These are phyloP conservation scores for Phlegmacium glaucopus DNA, from an alignment of 768 basidiomycete genomes.

Conservation along the genomic window DNA sequence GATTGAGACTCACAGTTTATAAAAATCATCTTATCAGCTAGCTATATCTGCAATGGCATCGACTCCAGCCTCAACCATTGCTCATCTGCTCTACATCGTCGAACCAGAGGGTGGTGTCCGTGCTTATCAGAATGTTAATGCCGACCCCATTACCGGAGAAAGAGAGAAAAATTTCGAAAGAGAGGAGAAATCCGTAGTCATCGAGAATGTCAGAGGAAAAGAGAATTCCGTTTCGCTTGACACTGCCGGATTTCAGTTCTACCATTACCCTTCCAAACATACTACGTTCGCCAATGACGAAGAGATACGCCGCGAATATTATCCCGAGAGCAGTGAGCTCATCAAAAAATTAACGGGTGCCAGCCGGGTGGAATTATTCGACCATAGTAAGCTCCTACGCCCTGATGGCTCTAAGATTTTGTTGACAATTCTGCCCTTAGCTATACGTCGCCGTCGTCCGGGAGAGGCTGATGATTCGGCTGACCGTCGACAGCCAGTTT, in stretches of 20 bases:
- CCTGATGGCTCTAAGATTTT: constrained; percentile 31
- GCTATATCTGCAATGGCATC: too few relatives aligned
- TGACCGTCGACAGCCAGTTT: constrained; percentile 42
- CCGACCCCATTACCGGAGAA: constrained; percentile 31
- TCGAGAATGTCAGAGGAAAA: constrained; percentile 54
- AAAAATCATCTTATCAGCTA: too few relatives aligned
- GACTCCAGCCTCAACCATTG: constrained; percentile 18
- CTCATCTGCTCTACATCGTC: constrained; percentile 34
- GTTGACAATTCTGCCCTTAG: constrained; percentile 7
- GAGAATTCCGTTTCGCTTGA: constrained; percentile 44
- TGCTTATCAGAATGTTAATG: constrained; percentile 36
- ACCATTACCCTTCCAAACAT: constrained; percentile 36
- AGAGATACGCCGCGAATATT: constrained; percentile 54
- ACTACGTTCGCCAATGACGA: constrained; percentile 47
- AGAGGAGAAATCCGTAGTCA: constrained; percentile 28
- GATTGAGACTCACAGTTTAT: too few relatives aligned
- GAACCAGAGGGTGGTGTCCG: constrained; percentile 36
- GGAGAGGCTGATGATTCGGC: constrained; percentile 31
- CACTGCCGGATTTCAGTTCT: constrained; percentile 49
- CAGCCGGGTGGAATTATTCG: constrained; percentile 52
- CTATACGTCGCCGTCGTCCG: constrained; percentile 43
- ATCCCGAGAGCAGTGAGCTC: constrained; percentile 55
- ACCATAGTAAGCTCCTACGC: constrained; percentile 49
- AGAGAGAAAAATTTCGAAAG: constrained; percentile 31
- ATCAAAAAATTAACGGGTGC: constrained; percentile 61